These are phyloP conservation scores for Lasiodiplodia sp. DNA, from an alignment of 2,329 filamentous ascomycete genomes.

Conservation along the genomic window DNA sequence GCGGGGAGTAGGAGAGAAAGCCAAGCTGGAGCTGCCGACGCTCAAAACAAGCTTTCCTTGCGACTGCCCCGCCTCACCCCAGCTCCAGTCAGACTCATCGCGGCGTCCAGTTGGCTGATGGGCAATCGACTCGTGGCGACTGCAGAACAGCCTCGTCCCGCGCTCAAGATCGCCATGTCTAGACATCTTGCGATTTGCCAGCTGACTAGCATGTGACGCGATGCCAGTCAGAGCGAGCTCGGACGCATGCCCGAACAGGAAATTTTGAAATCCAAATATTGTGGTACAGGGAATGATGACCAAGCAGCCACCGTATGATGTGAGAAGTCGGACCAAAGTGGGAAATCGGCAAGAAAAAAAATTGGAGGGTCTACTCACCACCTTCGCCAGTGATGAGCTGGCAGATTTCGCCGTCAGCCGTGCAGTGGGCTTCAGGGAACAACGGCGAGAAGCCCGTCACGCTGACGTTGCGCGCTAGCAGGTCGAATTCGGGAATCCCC, in stretches of 20 bases:
- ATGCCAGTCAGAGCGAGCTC: neutral
- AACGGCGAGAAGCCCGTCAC: slow-evolving; percentile 70
- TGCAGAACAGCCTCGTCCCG: slow-evolving; percentile 1
- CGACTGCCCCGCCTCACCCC: neutral
- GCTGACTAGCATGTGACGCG: neutral
- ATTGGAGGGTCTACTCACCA: slow-evolving; percentile 41
- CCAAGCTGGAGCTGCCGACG: too few relatives aligned
- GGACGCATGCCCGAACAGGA: neutral
- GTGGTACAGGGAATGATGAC: neutral
- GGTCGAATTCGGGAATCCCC: slow-evolving; percentile 61
- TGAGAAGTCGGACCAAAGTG: neutral
- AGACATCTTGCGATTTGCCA: neutral
- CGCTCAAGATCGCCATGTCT: neutral
- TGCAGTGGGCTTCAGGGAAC: slow-evolving; percentile 71
- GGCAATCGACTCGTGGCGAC: neutral
- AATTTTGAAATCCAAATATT: too few relatives aligned
- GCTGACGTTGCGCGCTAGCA: slow-evolving; percentile 64
- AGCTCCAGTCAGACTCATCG: slow-evolving; percentile 2
- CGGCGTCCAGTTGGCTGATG: neutral
- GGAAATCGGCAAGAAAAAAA: neutral
- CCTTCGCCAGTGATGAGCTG: slow-evolving; percentile 70
- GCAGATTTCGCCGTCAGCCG: slow-evolving; percentile 66
- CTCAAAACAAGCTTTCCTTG: neutral
- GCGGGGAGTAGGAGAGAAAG: too few relatives aligned
- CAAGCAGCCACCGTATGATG: neutral